A percentile compares a stretch with the other conserved stretches of the same genome.
These are phyloP conservation scores for Entophlyctis luteolus DNA, from an alignment of 192 early-diverging fungal genomes.

Conservation along the genomic window DNA sequence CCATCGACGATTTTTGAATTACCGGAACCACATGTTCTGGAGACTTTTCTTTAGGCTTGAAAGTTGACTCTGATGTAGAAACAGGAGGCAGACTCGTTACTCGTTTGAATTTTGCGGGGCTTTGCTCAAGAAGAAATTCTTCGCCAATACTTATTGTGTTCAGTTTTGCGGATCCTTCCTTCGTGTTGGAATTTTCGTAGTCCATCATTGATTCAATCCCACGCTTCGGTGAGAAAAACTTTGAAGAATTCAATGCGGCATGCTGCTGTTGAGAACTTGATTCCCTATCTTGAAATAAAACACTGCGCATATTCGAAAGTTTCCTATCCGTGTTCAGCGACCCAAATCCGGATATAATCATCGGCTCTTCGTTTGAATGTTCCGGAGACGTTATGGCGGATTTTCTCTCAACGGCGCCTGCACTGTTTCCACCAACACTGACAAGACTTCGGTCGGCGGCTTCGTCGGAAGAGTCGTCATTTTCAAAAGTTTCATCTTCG, in stretches of 20 bases:
- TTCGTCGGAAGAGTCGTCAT: too few relatives aligned
- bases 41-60: background rate
- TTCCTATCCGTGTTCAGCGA: too few relatives aligned
- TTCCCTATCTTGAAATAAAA: background rate
- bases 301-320: background rate
- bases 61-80: background rate
- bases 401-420: too few relatives aligned
- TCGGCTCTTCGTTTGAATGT: too few relatives aligned
- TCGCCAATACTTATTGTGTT: background rate
- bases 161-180: background rate
- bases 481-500: conserved; percentile 14
- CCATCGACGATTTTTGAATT: background rate
- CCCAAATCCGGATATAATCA: too few relatives aligned
- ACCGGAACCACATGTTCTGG: conserved; percentile 22
- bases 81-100: background rate
- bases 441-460: too few relatives aligned
- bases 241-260: conserved; percentile 37
- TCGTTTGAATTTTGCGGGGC: background rate
- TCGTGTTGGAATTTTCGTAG: background rate
- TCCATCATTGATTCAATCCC: conserved; percentile 18
- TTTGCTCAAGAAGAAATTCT: conserved; percentile 24
- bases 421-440: too few relatives aligned
- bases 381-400: too few relatives aligned
- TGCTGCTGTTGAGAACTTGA: conserved; percentile 1
- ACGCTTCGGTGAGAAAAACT: conserved; percentile 1